These are phyloP conservation scores for Stephania yunnanensis DNA, from an alignment of 164 flowering plant species.

Conservation along the genomic window DNA sequence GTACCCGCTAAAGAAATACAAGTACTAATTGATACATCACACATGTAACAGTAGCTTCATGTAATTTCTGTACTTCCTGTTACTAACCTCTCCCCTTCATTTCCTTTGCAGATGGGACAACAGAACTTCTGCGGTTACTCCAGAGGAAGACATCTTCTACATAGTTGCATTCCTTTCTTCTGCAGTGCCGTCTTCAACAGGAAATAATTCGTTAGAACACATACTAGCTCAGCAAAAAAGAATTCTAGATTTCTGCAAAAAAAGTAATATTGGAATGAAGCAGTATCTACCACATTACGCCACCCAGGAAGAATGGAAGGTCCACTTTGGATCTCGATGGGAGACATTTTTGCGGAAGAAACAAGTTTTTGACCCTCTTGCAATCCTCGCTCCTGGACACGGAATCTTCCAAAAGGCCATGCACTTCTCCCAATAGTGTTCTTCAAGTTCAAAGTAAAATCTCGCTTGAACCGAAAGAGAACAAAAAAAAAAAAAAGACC, in stretches of 20 bases:
- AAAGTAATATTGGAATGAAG: slow-evolving; percentile 41
- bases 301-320: slow-evolving; percentile 60
- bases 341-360: slow-evolving; percentile 56
- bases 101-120: slow-evolving; percentile 62
- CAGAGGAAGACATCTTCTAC: slow-evolving; percentile 76
- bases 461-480: too few species aligned
- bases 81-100: neutral
- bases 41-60: neutral
- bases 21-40: slow-evolving; percentile 30
- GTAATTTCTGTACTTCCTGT: neutral
- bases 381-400: slow-evolving; percentile 88
- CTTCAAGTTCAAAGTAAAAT: slow-evolving; percentile 6
- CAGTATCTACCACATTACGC: slow-evolving; percentile 78
- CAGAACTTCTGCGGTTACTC: slow-evolving; percentile 71
- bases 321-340: slow-evolving; percentile 80
- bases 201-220: slow-evolving; percentile 47
- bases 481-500: neutral
- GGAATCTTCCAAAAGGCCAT: slow-evolving; percentile 59
- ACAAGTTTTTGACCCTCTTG: slow-evolving; percentile 66
- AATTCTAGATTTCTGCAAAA: slow-evolving; percentile 54
- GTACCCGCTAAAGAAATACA: slow-evolving; percentile 79
- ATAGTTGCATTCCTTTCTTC: slow-evolving; percentile 71
- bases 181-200: slow-evolving; percentile 55
- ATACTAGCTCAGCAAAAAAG: slow-evolving; percentile 46
- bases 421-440: slow-evolving; percentile 20